Percentiles rank a stretch among this genome's conserved stretches.
Conservation (phyloP, 1,284 basidiomycete genomes). For the Trichosporon inkin region DNA sequence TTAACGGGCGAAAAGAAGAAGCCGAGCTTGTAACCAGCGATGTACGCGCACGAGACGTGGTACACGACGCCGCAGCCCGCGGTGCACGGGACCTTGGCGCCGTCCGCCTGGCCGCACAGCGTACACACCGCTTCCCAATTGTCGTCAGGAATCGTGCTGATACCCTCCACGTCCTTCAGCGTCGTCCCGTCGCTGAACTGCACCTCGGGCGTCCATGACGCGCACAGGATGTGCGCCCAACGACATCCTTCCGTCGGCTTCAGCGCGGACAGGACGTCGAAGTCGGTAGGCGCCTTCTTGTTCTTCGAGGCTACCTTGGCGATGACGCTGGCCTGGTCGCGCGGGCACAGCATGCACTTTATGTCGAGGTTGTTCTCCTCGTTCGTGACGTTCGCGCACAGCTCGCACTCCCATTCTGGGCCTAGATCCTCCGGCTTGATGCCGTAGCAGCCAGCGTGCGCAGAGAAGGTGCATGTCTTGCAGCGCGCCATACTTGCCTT, state of each 20-base stretch:
- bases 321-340: slow-evolving; percentile 13
- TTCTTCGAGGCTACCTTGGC: slow-evolving; percentile 16
- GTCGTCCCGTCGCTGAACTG: slow-evolving; percentile 68
- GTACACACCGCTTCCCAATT: slow-evolving; percentile 49
- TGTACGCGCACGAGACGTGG: slow-evolving; percentile 88
- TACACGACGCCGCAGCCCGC: slow-evolving; percentile 70
- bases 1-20: slow-evolving; percentile 86
- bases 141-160: slow-evolving; percentile 62
- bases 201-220: slow-evolving; percentile 80
- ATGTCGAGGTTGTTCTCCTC: slow-evolving; percentile 65
- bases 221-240: slow-evolving; percentile 87
- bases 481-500: slow-evolving; percentile 72
- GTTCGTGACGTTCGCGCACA: slow-evolving; percentile 73
- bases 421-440: slow-evolving; percentile 59
- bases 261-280: slow-evolving; percentile 70
- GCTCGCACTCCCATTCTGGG: slow-evolving; percentile 75
- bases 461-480: slow-evolving; percentile 67
- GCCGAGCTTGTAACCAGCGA: slow-evolving; percentile 71
- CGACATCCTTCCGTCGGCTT: slow-evolving; percentile 92
- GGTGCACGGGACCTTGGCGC: slow-evolving; percentile 75
- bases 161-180: slow-evolving; percentile 77
- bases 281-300: slow-evolving; percentile 55
- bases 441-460: slow-evolving; percentile 70
- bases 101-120: slow-evolving; percentile 64
- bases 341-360: slow-evolving; percentile 50